Evolutionary conservation across 176 grass and related monocot genomes (phyloP).

Genomic region (Triticum urartu): DNA sequence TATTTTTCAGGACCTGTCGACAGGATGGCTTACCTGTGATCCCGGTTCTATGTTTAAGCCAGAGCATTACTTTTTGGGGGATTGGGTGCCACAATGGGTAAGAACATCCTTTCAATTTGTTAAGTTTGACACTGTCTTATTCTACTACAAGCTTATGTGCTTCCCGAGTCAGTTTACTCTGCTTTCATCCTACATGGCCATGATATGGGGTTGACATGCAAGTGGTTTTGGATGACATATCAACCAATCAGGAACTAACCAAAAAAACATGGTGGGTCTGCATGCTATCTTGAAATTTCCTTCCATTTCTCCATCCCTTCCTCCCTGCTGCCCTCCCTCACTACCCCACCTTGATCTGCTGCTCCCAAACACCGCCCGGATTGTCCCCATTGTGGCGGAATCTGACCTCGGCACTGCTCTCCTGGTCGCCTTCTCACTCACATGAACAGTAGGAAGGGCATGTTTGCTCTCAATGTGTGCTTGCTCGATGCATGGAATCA

Average conservation of each 20-base stretch:
- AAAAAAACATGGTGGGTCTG: neutral
- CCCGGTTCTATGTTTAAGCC: conserved; percentile 89
- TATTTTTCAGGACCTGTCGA: conserved; percentile 79
- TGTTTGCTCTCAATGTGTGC: neutral
- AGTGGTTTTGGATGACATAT: conserved; percentile 7
- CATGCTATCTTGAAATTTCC: neutral
- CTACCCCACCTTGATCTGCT: neutral
- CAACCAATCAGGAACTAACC: neutral
- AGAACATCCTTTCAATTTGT: conserved; percentile 23
- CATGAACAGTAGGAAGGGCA: neutral
- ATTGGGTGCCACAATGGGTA: conserved; percentile 75
- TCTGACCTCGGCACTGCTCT: neutral
- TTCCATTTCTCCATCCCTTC: neutral
- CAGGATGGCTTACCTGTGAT: conserved; percentile 92
- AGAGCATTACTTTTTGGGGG: conserved; percentile 55
- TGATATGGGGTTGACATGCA: neutral
- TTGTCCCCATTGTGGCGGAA: neutral
- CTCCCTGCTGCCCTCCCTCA: neutral
- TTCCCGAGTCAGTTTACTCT: neutral
- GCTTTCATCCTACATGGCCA: neutral
- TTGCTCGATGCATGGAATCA: neutral
- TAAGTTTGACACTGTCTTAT: conserved; percentile 6
- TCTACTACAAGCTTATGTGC: neutral
- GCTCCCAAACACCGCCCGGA: neutral
- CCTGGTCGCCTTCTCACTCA: neutral